Conservation (phyloP, 2,329 filamentous ascomycete genomes). For the Arthroderma uncinatum region DNA sequence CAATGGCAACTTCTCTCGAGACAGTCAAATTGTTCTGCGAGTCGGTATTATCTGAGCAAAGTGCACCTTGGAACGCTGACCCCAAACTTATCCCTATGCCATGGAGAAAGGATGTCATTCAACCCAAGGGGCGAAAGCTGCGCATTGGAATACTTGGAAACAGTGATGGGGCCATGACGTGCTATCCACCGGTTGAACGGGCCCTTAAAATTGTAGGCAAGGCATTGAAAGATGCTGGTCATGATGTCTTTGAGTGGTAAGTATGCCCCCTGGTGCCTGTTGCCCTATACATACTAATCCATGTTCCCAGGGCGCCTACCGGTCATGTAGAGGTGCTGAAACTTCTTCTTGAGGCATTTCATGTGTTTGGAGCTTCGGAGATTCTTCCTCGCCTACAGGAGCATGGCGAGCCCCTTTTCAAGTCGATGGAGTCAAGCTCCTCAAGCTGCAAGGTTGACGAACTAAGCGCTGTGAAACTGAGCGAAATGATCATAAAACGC, state of each 20-base stretch:
- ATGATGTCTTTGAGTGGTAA: slow-evolving; percentile 28
- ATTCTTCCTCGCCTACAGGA: slow-evolving; percentile 21
- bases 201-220: slow-evolving; percentile 25
- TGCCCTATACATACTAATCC: slow-evolving; percentile 2
- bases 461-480: slow-evolving; percentile 12
- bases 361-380: slow-evolving; percentile 27
- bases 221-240: slow-evolving; percentile 27
- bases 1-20: slow-evolving; percentile 28
- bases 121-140: slow-evolving; percentile 27
- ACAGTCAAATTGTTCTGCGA: slow-evolving; percentile 27
- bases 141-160: slow-evolving; percentile 29
- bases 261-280: background rate
- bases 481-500: slow-evolving; percentile 20
- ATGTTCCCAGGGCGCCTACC: slow-evolving; percentile 18
- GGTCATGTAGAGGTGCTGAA: slow-evolving; percentile 24
- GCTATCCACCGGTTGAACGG: slow-evolving; percentile 30
- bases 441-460: background rate
- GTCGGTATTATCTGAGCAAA: slow-evolving; percentile 25
- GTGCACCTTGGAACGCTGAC: slow-evolving; percentile 29
- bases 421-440: slow-evolving; percentile 12
- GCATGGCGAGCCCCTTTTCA: slow-evolving; percentile 21
- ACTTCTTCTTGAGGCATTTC: slow-evolving; percentile 22
- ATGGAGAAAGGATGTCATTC: slow-evolving; percentile 26
- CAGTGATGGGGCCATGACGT: slow-evolving; percentile 27
- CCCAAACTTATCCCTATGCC: slow-evolving; percentile 31